These are phyloP conservation scores for Rhodotorula sp. DNA, from an alignment of 1,284 basidiomycete genomes.

Conservation along the genomic window DNA sequence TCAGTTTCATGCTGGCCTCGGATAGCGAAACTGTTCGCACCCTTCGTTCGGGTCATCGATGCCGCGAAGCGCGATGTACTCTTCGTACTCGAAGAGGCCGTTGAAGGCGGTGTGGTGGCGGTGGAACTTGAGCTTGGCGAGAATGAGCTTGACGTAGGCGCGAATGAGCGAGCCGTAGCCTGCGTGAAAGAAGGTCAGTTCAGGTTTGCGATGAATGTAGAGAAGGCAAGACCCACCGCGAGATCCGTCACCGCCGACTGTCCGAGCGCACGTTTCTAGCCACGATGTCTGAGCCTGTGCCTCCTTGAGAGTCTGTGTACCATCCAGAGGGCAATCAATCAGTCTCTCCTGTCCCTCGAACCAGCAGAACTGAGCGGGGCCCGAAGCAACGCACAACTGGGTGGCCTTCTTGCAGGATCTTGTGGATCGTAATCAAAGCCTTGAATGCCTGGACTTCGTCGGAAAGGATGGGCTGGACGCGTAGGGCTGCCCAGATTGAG, in stretches of 20 bases:
- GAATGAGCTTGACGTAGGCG: slow-evolving; percentile 88
- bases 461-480: slow-evolving; percentile 88
- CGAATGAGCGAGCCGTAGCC: slow-evolving; percentile 88
- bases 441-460: slow-evolving; percentile 98
- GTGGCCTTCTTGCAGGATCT: slow-evolving; percentile 92
- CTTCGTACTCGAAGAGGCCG: slow-evolving; percentile 93
- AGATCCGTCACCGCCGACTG: slow-evolving; percentile 73
- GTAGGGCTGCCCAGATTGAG: slow-evolving; percentile 91
- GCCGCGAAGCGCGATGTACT: slow-evolving; percentile 90
- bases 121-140: slow-evolving; percentile 93
- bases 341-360: not conserved
- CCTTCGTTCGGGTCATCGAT: slow-evolving; percentile 98
- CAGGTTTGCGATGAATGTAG: no score
- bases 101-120: slow-evolving; percentile 91
- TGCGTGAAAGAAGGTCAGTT: slow-evolving; percentile 46
- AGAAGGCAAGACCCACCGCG: slow-evolving; percentile 59
- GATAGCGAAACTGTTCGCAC: slow-evolving; percentile 54
- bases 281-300: slow-evolving; percentile 93
- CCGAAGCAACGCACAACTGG: slow-evolving; percentile 66
- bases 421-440: slow-evolving; percentile 90
- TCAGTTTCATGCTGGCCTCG: not conserved
- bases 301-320: slow-evolving; percentile 78
- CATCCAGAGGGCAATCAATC: not conserved
- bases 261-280: slow-evolving; percentile 91
- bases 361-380: not conserved